Conservation (phyloP, 1,284 basidiomycete genomes). For the Vanrija sp. region DNA sequence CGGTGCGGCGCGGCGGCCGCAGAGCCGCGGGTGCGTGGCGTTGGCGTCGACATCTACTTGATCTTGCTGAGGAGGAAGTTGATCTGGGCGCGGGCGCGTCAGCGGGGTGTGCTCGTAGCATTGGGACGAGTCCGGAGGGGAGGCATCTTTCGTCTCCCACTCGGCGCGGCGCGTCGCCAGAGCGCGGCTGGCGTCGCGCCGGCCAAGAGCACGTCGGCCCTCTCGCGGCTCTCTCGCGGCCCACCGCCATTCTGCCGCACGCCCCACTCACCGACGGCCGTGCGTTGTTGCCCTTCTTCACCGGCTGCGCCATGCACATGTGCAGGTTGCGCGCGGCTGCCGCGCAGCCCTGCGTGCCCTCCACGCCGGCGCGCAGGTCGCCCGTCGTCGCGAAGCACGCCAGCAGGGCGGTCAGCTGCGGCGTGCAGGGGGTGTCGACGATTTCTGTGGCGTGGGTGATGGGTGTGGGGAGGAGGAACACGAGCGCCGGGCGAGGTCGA, state of each 20-base stretch:
- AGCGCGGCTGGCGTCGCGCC: too few relatives aligned
- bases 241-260: too few relatives aligned
- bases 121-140: too few relatives aligned
- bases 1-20: too few relatives aligned
- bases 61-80: constrained; percentile 14
- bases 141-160: too few relatives aligned
- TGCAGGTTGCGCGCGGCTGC: constrained; percentile 65
- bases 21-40: too few relatives aligned
- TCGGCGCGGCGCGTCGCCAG: too few relatives aligned
- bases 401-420: constrained; percentile 76
- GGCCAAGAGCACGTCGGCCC: too few relatives aligned
- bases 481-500: too few relatives aligned
- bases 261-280: constrained; percentile 17
- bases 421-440: constrained; percentile 62
- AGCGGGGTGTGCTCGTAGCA: neutral
- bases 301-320: constrained; percentile 65
- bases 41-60: too few relatives aligned
- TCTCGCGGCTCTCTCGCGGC: too few relatives aligned
- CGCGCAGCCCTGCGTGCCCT: constrained; percentile 57
- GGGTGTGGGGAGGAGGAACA: neutral
- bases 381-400: constrained; percentile 84
- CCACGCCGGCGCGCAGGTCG: constrained; percentile 59
- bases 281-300: neutral
- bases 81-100: constrained; percentile 7
- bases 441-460: constrained; percentile 46